Evolutionary conservation across 176 grass and related monocot genomes (phyloP).

Genomic region (Avena sativa): DNA sequence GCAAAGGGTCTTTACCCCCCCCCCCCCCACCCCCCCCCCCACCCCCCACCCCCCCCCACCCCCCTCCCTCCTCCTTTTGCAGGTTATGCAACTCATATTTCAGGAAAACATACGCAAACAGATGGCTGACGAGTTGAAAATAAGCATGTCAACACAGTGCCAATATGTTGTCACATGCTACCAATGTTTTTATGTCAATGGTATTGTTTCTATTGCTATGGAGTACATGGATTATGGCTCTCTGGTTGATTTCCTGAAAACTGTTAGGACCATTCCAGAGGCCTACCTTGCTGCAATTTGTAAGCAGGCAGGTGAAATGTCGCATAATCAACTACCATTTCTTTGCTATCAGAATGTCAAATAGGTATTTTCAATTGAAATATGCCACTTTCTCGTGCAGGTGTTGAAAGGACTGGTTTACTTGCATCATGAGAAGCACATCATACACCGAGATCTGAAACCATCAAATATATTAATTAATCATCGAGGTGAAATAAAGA

Average conservation of each 20-base stretch:
- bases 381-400: conserved; percentile 43
- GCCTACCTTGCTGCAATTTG: conserved; percentile 91
- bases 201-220: conserved; percentile 84
- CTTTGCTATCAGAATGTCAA: conserved; percentile 23
- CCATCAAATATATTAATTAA: conserved; percentile 98
- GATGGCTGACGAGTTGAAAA: conserved; percentile 88
- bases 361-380: neutral
- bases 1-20: neutral
- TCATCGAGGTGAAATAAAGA: conserved; percentile 92
- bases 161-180: conserved; percentile 69
- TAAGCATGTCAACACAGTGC: conserved; percentile 80
- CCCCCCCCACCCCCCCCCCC: too few species aligned
- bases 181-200: conserved; percentile 90
- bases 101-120: conserved; percentile 66
- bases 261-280: conserved; percentile 85
- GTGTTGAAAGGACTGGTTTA: conserved; percentile 79
- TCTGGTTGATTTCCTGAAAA: conserved; percentile 79
- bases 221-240: conserved; percentile 98
- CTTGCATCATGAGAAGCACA: conserved; percentile 76
- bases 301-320: conserved; percentile 84
- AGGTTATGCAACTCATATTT: conserved; percentile 93
- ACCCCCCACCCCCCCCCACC: too few species aligned
- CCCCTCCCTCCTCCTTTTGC: neutral
- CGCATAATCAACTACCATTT: conserved; percentile 23
- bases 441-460: conserved; percentile 95